A percentile compares a stretch with the other conserved stretches of the same genome.
phyloP scores from a whole-genome alignment of 2,329 filamentous ascomycete genomes.

The Bipolaris sorokiniana region DNA sequence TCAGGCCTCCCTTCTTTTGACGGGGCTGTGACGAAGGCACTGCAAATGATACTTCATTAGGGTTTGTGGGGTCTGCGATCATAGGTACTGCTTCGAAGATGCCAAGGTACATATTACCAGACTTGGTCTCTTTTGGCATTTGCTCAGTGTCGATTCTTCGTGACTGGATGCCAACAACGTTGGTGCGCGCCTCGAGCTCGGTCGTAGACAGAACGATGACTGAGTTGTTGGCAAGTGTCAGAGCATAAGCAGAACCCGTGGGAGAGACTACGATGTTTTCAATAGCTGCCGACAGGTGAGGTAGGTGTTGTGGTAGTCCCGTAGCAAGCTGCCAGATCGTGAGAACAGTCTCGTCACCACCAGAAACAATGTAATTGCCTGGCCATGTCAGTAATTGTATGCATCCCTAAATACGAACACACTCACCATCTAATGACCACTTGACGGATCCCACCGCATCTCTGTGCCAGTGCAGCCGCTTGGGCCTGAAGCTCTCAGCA shows the following conservation, averaged over 20 bases:
- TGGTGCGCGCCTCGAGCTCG: constrained; percentile 83
- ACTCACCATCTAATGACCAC: constrained; percentile 86
- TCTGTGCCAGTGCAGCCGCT: constrained; percentile 89
- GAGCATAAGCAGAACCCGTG: constrained; percentile 77
- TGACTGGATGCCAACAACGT: constrained; percentile 80
- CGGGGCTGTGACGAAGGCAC: constrained; percentile 60
- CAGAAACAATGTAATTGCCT: constrained; percentile 94
- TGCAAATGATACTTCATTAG: constrained; percentile 53
- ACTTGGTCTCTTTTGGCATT: constrained; percentile 29
- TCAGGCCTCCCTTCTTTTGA: constrained; percentile 29
- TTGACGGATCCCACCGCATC: constrained; percentile 82
- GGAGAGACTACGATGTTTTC: constrained; percentile 84
- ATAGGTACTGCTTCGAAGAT: constrained; percentile 45
- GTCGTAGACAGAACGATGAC: constrained; percentile 88
- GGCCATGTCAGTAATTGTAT: constrained; percentile 4
- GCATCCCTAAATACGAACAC: neutral
- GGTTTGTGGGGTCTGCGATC: constrained; percentile 50
- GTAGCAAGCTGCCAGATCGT: constrained; percentile 95
- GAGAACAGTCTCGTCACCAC: constrained; percentile 85
- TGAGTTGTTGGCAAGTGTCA: constrained; percentile 91
- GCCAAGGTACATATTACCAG: constrained; percentile 24
- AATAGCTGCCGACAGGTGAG: constrained; percentile 86
- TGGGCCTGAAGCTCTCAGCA: constrained; percentile 57
- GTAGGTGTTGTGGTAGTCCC: constrained; percentile 78
- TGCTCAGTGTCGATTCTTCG: constrained; percentile 40